Evolutionary conservation across 148 eudicot species (phyloP).

Genomic region (Chenopodium quinoa): DNA sequence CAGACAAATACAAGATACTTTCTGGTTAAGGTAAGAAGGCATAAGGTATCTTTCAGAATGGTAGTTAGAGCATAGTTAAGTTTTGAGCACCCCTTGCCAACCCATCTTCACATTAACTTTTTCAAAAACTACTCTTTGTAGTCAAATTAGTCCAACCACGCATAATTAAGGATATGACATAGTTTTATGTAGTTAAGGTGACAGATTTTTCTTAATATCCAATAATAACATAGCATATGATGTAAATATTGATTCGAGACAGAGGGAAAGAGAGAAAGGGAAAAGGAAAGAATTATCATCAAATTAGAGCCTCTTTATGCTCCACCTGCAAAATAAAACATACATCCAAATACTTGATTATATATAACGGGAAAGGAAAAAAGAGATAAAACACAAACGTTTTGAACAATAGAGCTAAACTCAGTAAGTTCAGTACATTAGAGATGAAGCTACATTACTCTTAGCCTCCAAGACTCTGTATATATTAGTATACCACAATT

Average conservation of each 20-base stretch:
- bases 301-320: not conserved
- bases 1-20: not conserved
- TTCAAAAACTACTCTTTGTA: not conserved
- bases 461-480: too few species aligned
- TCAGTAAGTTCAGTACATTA: too few species aligned
- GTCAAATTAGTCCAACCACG: not conserved
- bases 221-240: too few species aligned
- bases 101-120: not conserved
- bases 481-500: too few species aligned
- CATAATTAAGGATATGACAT: not conserved
- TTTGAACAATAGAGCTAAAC: too few species aligned
- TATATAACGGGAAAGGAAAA: too few species aligned
- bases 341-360: too few species aligned
- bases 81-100: not conserved
- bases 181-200: too few species aligned
- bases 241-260: not conserved
- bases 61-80: not conserved
- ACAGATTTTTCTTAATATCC: too few species aligned
- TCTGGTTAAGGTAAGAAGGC: not conserved
- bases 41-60: not conserved
- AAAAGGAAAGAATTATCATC: not conserved
- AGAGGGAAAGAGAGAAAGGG: not conserved
- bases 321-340: too few species aligned
- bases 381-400: too few species aligned
- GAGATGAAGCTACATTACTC: too few species aligned